These are phyloP conservation scores for Ceratocystis smalleyi DNA, from an alignment of 2,329 filamentous ascomycete species.

Conservation along the genomic window DNA sequence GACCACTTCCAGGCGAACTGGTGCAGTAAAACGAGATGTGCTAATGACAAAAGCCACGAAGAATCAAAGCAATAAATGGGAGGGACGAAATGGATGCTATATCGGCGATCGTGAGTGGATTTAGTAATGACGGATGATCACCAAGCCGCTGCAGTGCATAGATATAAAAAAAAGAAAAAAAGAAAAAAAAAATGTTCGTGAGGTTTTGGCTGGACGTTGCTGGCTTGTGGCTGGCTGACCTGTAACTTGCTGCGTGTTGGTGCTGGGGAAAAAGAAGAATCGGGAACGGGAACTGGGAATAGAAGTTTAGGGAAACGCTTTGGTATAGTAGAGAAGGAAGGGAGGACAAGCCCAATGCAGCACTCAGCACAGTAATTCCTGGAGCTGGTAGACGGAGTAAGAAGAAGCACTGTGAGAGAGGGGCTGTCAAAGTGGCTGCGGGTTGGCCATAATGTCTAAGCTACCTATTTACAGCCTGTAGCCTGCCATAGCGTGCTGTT, in stretches of 20 bases:
- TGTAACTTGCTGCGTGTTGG: neutral
- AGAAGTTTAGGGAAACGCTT: neutral
- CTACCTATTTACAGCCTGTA: too few relatives aligned
- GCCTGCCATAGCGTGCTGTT: too few relatives aligned
- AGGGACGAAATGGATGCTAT: too few relatives aligned
- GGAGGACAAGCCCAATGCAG: slow-evolving; percentile 4
- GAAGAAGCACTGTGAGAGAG: neutral
- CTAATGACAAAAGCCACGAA: neutral
- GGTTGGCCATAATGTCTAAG: neutral
- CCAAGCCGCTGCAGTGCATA: too few relatives aligned
- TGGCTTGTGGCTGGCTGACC: too few relatives aligned
- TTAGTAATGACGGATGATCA: too few relatives aligned
- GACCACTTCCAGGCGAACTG: neutral
- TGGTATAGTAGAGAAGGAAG: neutral
- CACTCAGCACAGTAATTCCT: slow-evolving; percentile 1
- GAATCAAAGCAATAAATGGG: neutral
- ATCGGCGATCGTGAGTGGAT: too few relatives aligned
- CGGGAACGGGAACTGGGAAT: neutral
- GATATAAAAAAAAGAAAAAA: too few relatives aligned
- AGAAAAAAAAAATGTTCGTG: neutral
- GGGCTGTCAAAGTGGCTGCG: neutral
- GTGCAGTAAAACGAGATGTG: neutral
- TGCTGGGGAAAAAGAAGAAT: neutral
- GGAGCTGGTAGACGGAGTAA: neutral
- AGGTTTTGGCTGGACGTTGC: neutral